Conservation (phyloP, 495 filamentous ascomycete species). For the Cairneyella variabilis region DNA sequence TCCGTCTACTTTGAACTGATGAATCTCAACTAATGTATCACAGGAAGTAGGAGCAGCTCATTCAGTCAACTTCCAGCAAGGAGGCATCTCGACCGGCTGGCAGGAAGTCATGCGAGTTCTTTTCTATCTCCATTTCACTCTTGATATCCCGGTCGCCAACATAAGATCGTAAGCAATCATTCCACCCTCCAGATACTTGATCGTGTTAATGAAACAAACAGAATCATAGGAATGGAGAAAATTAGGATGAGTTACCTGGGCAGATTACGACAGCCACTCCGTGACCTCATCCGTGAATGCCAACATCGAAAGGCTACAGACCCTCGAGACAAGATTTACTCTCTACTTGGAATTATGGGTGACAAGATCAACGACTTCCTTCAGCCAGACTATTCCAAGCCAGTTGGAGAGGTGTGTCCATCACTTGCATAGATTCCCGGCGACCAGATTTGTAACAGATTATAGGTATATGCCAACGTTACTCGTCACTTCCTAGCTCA, state of each 20-base stretch:
- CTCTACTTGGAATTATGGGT: conserved; percentile 13
- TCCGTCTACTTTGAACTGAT: not conserved
- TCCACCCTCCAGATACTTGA: not conserved
- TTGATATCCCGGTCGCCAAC: no score
- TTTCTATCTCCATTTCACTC: no score
- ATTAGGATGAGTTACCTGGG: not conserved
- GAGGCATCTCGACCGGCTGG: no score
- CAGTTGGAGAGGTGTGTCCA: conserved; percentile 3
- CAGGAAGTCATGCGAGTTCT: no score
- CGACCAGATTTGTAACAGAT: not conserved
- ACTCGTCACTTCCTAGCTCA: conserved; percentile 8
- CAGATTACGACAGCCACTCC: conserved; percentile 3
- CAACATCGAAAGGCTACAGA: conserved; percentile 12
- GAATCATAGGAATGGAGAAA: not conserved
- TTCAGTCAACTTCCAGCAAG: no score
- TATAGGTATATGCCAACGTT: conserved; percentile 4
- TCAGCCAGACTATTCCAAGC: conserved; percentile 9
- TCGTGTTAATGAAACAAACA: not conserved
- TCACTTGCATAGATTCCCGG: not conserved
- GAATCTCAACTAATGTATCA: no score
- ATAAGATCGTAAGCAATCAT: not conserved
- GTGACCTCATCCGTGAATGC: conserved; percentile 11
- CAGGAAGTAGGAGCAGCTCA: conserved; percentile 15
- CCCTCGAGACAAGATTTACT: conserved; percentile 23
- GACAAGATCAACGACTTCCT: conserved; percentile 3